Percentiles rank a stretch among this genome's conserved stretches.
These are phyloP conservation scores for Mortierella sp. DNA, from an alignment of 371 early-diverging fungal genomes.

Conservation along the genomic window DNA sequence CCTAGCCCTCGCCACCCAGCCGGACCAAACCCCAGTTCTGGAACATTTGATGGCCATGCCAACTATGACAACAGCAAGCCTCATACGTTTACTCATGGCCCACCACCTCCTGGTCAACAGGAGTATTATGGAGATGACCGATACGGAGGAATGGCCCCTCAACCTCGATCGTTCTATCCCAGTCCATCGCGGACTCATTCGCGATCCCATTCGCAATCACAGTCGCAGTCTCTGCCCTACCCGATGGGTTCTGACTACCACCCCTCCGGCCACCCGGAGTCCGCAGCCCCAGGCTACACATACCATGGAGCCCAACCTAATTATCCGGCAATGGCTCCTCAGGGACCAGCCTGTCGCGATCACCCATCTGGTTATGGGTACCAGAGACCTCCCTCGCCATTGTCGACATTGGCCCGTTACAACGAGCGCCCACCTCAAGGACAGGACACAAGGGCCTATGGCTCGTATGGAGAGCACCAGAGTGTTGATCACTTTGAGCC, in stretches of 20 bases:
- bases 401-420: background rate
- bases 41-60: background rate
- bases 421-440: conserved; percentile 3
- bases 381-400: conserved; percentile 3
- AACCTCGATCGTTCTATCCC: conserved; percentile 44
- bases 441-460: background rate
- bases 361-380: conserved; percentile 20
- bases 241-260: conserved; percentile 20
- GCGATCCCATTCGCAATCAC: conserved; percentile 41
- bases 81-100: conserved; percentile 1
- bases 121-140: conserved; percentile 39
- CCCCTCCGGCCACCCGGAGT: conserved; percentile 15
- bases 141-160: conserved; percentile 21
- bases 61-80: conserved; percentile 10
- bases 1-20: conserved; percentile 28
- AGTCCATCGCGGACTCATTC: conserved; percentile 46
- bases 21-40: background rate
- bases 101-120: conserved; percentile 10
- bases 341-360: conserved; percentile 20
- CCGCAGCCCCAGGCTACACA: conserved; percentile 8
- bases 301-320: conserved; percentile 27
- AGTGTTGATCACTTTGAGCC: conserved; percentile 1
- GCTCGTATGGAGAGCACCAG: background rate
- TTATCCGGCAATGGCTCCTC: conserved; percentile 7
- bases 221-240: conserved; percentile 16